Evolutionary conservation across 192 early-diverging fungal genomes (phyloP).

Genomic region (Rhizoclosmatium sp.): DNA sequence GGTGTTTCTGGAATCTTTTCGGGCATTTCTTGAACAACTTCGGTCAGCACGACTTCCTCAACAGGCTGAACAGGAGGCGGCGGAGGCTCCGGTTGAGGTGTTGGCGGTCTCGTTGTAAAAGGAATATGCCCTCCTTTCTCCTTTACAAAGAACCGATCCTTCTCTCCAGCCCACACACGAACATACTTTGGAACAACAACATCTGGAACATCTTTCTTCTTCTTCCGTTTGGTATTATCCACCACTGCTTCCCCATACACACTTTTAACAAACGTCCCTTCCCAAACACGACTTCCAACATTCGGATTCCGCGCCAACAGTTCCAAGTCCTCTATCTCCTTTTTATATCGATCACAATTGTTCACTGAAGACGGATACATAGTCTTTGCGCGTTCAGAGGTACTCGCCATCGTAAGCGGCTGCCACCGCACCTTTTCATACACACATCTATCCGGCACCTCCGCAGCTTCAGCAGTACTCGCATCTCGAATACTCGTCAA

Average conservation of each 20-base stretch:
- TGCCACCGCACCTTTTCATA: not conserved
- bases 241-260: not conserved
- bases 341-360: not conserved
- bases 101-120: no score
- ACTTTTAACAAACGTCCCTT: not conserved
- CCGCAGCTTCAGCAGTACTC: no score
- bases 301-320: not conserved
- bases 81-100: no score
- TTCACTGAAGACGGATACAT: not conserved
- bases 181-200: not conserved
- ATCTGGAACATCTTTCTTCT: not conserved
- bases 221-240: not conserved
- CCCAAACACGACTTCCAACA: not conserved
- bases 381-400: not conserved
- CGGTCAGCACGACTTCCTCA: no score
- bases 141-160: not conserved
- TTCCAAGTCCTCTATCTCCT: not conserved
- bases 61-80: no score
- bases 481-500: no score
- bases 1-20: no score
- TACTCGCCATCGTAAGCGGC: not conserved
- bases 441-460: no score
- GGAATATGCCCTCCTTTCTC: no score
- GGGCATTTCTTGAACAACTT: no score
- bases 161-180: not conserved